These are phyloP conservation scores for Penicillium egyptiacum DNA, from an alignment of 495 filamentous ascomycete species.

Conservation along the genomic window DNA sequence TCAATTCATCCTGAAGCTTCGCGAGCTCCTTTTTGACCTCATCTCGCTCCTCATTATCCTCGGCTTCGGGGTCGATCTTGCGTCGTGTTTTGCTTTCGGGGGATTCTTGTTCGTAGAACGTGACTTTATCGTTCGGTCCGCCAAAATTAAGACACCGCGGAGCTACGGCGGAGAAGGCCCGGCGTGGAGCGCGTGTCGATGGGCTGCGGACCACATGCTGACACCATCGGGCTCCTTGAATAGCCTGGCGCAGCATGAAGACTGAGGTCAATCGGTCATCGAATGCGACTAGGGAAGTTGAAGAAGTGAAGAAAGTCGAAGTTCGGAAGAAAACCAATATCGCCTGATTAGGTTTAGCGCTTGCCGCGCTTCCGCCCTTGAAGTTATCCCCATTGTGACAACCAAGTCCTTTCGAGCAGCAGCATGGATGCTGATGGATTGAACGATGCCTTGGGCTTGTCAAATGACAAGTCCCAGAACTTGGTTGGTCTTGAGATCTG, in stretches of 20 bases:
- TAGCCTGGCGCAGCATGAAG: slow-evolving; percentile 51
- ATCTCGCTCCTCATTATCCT: slow-evolving; percentile 47
- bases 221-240: slow-evolving; percentile 49
- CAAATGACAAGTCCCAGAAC: slow-evolving; percentile 44
- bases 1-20: slow-evolving; percentile 57
- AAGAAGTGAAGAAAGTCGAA: slow-evolving; percentile 11
- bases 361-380: slow-evolving; percentile 23
- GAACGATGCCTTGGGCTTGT: slow-evolving; percentile 29
- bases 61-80: slow-evolving; percentile 51
- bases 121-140: slow-evolving; percentile 46
- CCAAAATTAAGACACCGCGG: slow-evolving; percentile 39
- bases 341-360: slow-evolving; percentile 41
- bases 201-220: slow-evolving; percentile 41
- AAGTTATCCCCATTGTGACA: slow-evolving; percentile 23
- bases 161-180: slow-evolving; percentile 37
- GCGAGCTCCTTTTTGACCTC: slow-evolving; percentile 46
- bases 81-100: slow-evolving; percentile 35
- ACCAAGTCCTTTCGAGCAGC: slow-evolving; percentile 20
- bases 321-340: slow-evolving; percentile 31
- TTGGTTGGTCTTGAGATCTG: slow-evolving; percentile 39
- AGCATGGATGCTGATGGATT: slow-evolving; percentile 31
- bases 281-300: slow-evolving; percentile 16
- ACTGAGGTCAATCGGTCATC: slow-evolving; percentile 33
- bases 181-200: slow-evolving; percentile 28
- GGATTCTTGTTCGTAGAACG: slow-evolving; percentile 45